A percentile compares a stretch with the other conserved stretches of the same genome.
Conservation (phyloP, 768 basidiomycete species). For the Rhizopogon vinicolor region DNA sequence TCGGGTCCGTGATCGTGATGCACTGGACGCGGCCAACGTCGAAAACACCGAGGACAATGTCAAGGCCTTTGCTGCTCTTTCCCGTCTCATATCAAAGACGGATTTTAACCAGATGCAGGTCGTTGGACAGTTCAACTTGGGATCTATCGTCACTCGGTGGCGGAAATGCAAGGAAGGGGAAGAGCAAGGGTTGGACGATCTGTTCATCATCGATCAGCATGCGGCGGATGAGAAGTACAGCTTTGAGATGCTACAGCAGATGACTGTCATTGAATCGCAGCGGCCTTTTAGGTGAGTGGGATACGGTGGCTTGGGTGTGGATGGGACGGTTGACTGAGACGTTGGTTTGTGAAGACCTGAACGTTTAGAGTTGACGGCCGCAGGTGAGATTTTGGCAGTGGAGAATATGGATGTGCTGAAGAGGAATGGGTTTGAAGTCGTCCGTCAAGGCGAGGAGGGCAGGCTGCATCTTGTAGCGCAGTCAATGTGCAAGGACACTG, state of each 20-base stretch:
- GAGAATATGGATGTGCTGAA: conserved; percentile 84
- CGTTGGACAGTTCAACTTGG: no score
- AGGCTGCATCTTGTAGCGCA: conserved; percentile 72
- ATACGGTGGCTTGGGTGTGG: background rate
- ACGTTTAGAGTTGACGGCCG: conserved; percentile 76
- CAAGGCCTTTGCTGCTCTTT: no score
- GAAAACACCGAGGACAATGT: no score
- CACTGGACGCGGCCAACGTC: no score
- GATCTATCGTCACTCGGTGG: no score
- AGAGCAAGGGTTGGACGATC: no score
- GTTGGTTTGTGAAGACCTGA: conserved; percentile 52
- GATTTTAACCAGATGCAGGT: no score
- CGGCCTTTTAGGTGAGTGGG: conserved; percentile 62
- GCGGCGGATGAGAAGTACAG: conserved; percentile 99
- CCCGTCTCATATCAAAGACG: no score
- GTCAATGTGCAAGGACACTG: conserved; percentile 87
- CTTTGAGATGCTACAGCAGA: conserved; percentile 89
- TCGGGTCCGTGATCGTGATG: no score
- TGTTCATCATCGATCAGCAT: conserved; percentile 64
- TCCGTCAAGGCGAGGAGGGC: conserved; percentile 41
- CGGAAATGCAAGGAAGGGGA: no score
- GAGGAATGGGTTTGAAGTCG: conserved; percentile 88
- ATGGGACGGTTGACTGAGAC: background rate
- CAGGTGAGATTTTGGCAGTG: conserved; percentile 82
- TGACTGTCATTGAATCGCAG: conserved; percentile 87